A percentile compares a stretch with the other conserved stretches of the same genome.
Evolutionary conservation across 257 asterid genomes (phyloP).

Genomic region (Verbena officinalis): DNA sequence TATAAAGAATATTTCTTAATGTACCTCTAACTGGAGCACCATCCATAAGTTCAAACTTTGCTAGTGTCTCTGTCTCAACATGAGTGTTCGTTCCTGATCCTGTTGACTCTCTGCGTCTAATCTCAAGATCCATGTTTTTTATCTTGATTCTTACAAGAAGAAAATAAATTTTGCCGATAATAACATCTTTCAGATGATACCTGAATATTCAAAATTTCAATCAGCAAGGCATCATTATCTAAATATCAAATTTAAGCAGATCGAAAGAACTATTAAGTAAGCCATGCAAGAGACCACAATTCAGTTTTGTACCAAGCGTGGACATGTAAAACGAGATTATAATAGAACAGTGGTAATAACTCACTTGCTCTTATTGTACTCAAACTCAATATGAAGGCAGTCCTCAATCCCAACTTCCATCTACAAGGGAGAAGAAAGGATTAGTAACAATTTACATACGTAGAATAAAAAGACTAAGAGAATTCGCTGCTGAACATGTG

Average conservation of each 20-base stretch:
- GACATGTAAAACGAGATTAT: constrained; percentile 13
- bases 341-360: constrained; percentile 26
- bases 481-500: neutral
- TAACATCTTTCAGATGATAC: constrained; percentile 97
- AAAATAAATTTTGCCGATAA: constrained; percentile 90
- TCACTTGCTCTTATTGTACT: constrained; percentile 98
- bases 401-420: constrained; percentile 99
- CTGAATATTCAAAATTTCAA: constrained; percentile 48
- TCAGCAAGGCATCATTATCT: constrained; percentile 29
- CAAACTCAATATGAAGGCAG: constrained; percentile 98
- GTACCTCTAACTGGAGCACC: constrained; percentile 99
- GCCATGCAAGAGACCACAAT: neutral
- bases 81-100: constrained; percentile 96
- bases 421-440: constrained; percentile 45
- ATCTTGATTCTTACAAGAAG: constrained; percentile 96
- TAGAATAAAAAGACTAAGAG: neutral
- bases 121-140: constrained; percentile 97
- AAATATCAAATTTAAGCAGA: too few relatives aligned
- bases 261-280: too few relatives aligned
- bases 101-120: constrained; percentile 94
- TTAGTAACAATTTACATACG: constrained; percentile 9
- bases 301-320: neutral
- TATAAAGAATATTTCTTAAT: neutral
- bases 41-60: constrained; percentile 98
- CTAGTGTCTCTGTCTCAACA: constrained; percentile 99